These are phyloP conservation scores for Chlamydomonas applanata DNA, from an alignment of 139 green algal genomes.

Conservation along the genomic window DNA sequence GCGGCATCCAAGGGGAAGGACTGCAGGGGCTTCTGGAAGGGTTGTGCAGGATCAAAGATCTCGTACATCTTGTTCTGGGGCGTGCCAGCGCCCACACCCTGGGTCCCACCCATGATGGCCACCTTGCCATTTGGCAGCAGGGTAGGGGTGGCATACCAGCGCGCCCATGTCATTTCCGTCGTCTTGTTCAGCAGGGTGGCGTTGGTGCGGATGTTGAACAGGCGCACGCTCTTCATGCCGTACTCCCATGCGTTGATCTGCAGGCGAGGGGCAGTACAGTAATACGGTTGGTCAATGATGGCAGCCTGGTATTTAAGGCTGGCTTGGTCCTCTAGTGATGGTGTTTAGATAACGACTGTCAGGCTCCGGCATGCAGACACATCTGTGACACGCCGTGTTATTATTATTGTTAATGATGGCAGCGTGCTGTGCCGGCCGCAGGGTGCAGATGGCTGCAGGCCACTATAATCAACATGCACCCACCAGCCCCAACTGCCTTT, in stretches of 20 bases:
- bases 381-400: no score
- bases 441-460: no score
- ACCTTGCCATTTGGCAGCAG: slow-evolving; percentile 22
- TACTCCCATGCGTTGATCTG: slow-evolving; percentile 6
- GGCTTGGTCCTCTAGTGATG: no score
- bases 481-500: no score
- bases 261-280: not conserved
- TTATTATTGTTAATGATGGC: no score
- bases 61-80: slow-evolving; percentile 28
- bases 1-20: not conserved
- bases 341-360: no score
- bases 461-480: no score
- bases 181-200: not conserved
- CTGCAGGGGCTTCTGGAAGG: not conserved
- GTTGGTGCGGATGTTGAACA: slow-evolving; percentile 2
- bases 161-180: slow-evolving; percentile 11
- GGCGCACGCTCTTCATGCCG: slow-evolving; percentile 25
- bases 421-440: no score
- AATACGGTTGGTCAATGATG: no score
- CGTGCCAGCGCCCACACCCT: slow-evolving; percentile 27
- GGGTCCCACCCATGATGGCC: slow-evolving; percentile 33
- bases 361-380: no score
- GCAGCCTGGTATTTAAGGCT: no score
- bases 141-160: slow-evolving; percentile 34
- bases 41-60: slow-evolving; percentile 21